Conservation (phyloP, 2,329 filamentous ascomycete species). For the Chaetomiaceae sp. region DNA sequence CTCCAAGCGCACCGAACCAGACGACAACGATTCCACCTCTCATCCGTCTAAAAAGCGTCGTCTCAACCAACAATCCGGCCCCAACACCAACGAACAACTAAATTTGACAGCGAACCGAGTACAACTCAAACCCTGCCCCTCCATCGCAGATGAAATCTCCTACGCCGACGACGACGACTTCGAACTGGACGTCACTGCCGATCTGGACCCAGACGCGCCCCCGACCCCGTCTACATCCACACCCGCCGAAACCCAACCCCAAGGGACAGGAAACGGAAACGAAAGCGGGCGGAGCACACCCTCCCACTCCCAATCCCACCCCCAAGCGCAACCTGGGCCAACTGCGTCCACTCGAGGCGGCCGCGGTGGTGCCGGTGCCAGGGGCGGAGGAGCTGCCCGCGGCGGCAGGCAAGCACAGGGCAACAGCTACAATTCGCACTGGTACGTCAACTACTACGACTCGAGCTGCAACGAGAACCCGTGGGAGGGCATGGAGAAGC, state of each 20-base stretch:
- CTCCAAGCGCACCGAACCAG: conserved; percentile 3
- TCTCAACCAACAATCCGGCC: conserved; percentile 53
- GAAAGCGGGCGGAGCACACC: conserved; percentile 16
- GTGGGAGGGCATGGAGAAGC: conserved; percentile 57
- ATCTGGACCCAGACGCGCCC: conserved; percentile 24
- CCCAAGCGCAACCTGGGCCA: neutral
- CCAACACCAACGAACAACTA: conserved; percentile 34
- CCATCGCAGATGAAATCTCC: conserved; percentile 31
- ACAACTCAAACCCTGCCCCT: conserved; percentile 12
- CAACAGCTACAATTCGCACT: conserved; percentile 41
- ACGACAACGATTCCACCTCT: conserved; percentile 33
- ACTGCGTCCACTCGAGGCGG: neutral
- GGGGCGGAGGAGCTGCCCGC: too few relatives aligned
- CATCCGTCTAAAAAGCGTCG: conserved; percentile 61
- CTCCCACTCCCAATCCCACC: conserved; percentile 23
- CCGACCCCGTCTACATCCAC: neutral
- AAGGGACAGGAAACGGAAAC: neutral
- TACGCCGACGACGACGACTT: conserved; percentile 41
- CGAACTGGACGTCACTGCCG: neutral
- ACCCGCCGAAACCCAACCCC: conserved; percentile 27
- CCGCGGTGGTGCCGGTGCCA: conserved; percentile 16
- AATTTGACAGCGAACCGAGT: neutral
- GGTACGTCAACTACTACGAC: conserved; percentile 67
- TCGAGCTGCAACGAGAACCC: conserved; percentile 67
- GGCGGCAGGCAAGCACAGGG: conserved; percentile 11